Evolutionary conservation across 306 rosid species (phyloP).

Genomic region (Quercus berberidifolia): DNA sequence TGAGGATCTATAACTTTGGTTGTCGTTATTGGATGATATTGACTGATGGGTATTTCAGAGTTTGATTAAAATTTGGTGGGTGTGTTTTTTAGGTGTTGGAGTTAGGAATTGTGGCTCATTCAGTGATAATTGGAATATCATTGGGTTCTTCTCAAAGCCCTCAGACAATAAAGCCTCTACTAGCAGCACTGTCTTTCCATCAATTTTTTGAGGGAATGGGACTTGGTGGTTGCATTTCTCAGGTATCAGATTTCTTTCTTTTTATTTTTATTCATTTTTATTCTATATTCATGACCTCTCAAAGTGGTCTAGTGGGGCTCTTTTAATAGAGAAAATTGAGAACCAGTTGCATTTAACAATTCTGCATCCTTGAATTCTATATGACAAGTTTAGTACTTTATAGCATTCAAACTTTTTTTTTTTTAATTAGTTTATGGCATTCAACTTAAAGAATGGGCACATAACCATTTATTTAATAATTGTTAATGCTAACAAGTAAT

Average conservation of each 20-base stretch:
- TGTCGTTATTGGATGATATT: too few relatives aligned
- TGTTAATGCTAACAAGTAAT: not conserved
- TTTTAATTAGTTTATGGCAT: not conserved
- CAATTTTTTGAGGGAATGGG: conserved; percentile 92
- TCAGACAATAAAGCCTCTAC: conserved; percentile 54
- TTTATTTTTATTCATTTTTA: too few relatives aligned
- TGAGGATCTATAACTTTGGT: too few relatives aligned
- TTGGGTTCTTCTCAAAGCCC: conserved; percentile 55
- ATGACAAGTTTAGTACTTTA: conserved; percentile 1
- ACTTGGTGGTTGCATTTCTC: conserved; percentile 88
- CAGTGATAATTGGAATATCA: conserved; percentile 75
- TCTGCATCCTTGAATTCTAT: not conserved
- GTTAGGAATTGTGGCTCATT: conserved; percentile 80
- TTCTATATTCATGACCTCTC: not conserved
- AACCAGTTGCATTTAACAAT: not conserved
- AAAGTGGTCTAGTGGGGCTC: not conserved
- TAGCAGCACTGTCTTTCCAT: conserved; percentile 78
- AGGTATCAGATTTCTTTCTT: conserved; percentile 33
- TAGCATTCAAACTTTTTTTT: too few relatives aligned
- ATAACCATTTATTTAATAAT: not conserved
- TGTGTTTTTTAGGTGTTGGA: conserved; percentile 52
- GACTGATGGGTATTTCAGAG: too few relatives aligned
- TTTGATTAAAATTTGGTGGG: not conserved
- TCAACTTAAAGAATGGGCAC: conserved; percentile 33
- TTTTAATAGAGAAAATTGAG: not conserved